Base-by-base conservation (phyloP, 108 stramenopile species). In the Cylindrotheca fusiformis region DNA sequence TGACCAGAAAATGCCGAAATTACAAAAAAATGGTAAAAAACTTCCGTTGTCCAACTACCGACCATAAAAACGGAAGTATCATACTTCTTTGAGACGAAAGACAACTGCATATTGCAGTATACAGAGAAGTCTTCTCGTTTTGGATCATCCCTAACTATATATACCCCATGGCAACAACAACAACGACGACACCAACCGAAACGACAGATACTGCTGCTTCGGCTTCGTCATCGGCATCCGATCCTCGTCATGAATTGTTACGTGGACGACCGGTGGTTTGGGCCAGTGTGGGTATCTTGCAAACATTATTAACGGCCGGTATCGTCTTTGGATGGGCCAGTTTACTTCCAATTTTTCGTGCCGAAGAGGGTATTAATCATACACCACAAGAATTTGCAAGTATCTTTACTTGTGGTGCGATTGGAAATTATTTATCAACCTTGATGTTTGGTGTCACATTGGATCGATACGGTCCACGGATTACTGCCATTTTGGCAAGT, bases 251-350 rank as follows among this genome's bases (percentile, higher is more conserved):
- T 33, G 63, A n/a, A 18, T 17, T 18, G 22, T 58, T 68, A 0
- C 14, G 44, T 31, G 24, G 26, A 22, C 49, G 63, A 49, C 69
- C 69, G 18, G 14, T 47, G 4, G n/a, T 71, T 1, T 71, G 69
- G 69, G 53, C 61, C 10, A 27, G 62, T 31, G 27, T 73, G 19
- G 72, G 72, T 1, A 51, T 73, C 20, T 49, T 55, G 17, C 72
- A 73, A 17, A 73, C 72, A 22, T 44, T 73, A 22, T 33, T 73
- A 49, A 60, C 66, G 19, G 58, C 72, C 2, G 68, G 68, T 0
- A 54, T 74, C 33, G 56, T 74, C 21, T 74, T 74, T 33, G 72
- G 72, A 21, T 74, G 72, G 72, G 67, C 67, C 0, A 55, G 51
- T 18, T 36, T 74, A 0, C n/a, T 68, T 12, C 67, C 72, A 1